Conservation (phyloP, 768 basidiomycete genomes). For the Harrya chromipes region DNA sequence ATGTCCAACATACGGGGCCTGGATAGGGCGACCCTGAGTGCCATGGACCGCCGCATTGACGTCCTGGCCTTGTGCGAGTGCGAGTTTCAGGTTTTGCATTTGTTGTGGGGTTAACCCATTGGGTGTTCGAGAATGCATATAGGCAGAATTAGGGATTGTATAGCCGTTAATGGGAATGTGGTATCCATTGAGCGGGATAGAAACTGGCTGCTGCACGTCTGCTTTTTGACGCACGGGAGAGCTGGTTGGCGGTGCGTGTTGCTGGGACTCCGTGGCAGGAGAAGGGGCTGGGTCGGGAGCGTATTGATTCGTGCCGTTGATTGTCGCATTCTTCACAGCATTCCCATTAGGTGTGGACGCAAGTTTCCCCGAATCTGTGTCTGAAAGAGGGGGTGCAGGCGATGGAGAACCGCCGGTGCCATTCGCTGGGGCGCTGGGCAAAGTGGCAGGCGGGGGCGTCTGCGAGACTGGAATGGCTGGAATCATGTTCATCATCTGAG, state of each 20-base stretch:
- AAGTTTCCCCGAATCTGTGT: conserved; percentile 37
- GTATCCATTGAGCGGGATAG: conserved; percentile 44
- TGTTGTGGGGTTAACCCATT: conserved; percentile 52
- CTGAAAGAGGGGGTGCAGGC: conserved; percentile 40
- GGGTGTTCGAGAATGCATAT: conserved; percentile 35
- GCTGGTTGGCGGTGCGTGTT: conserved; percentile 20
- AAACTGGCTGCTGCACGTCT: conserved; percentile 41
- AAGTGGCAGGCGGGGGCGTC: conserved; percentile 31
- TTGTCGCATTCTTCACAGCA: conserved; percentile 28
- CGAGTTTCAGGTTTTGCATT: conserved; percentile 57
- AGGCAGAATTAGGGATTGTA: conserved; percentile 33
- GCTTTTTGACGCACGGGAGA: conserved; percentile 49
- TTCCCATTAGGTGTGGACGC: conserved; percentile 17
- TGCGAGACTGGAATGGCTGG: conserved; percentile 28
- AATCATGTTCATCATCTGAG: conserved; percentile 36
- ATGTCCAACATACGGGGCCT: conserved; percentile 30
- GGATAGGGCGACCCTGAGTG: conserved; percentile 37
- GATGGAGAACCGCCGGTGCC: conserved; percentile 30
- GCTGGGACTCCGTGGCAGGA: conserved; percentile 20
- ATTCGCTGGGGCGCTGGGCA: conserved; percentile 28
- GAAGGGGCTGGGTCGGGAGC: conserved; percentile 11
- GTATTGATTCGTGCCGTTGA: conserved; percentile 28
- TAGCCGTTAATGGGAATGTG: conserved; percentile 45
- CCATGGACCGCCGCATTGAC: conserved; percentile 35
- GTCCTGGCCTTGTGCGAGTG: conserved; percentile 46